Evolutionary conservation across 495 filamentous ascomycete genomes (phyloP), one percentile per base, ranked within the genome.

Genomic region (Paragyromitra xinjiangensis): DNA sequence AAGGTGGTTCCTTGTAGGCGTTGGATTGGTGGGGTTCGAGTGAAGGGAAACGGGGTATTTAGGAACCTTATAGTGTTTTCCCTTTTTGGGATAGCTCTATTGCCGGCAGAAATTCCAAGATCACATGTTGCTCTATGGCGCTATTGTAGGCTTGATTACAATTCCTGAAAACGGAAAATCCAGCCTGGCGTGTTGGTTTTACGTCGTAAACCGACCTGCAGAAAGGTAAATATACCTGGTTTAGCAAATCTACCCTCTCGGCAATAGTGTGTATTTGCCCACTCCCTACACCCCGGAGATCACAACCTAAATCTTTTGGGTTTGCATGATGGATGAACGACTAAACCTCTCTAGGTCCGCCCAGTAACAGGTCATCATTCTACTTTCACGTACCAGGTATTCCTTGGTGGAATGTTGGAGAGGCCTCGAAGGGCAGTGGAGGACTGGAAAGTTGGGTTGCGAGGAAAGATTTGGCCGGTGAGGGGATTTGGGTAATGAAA

Each of bases 41-140:
- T 19, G 45, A 39, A 40, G 14, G 50, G 48, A 24, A 0, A 24
- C 22, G 22, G 59, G 29, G 26, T 6, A 22, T 29, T 22, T 39
- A 44, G 37, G 34, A 26, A 11, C 56, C 58, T 72, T 72, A 72
- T 73, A 24, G 6, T 50, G 6, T 22, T 72, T 48, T 24, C 6
- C 26, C 34, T 26, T 7, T 12, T 45, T 58, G 22, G 39, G 53
- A 22, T 7, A n/a, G 51, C n/a, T 68, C n/a, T 16, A 50, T 19
- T 22, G 29, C 40, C 44, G 45, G 55, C 39, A 58, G 9, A 45
- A 39, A 44, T 24, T 65, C 7, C 19, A 51, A 19, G n/a, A 53
- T 14, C 3, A 22, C 22, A 39, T 26, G 40, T 73, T 42, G 22
- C 48, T n/a, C 51, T 14, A 59, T 68, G 51, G 68, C 19, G 42